phyloP scores from a whole-genome alignment of 2,329 filamentous ascomycete species.

The Balansia obtecta region DNA sequence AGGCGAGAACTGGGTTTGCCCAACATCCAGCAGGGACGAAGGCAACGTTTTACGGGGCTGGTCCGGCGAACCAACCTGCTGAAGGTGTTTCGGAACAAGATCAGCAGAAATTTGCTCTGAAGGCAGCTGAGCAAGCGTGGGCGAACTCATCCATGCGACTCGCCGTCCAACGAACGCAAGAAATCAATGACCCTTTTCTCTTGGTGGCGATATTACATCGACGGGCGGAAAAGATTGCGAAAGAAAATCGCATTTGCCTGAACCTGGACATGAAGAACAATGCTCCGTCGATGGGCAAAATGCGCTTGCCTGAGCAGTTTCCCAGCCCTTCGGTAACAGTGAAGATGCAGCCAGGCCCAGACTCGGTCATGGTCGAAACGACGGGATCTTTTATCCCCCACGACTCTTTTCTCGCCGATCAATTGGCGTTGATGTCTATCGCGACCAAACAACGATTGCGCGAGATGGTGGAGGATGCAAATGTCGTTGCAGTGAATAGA shows the following conservation, averaged over 20 bases:
- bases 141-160: slow-evolving; percentile 49
- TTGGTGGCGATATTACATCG: slow-evolving; percentile 47
- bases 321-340: slow-evolving; percentile 40
- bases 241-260: slow-evolving; percentile 43
- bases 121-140: slow-evolving; percentile 54
- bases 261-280: slow-evolving; percentile 42
- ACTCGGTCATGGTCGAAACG: slow-evolving; percentile 50
- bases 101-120: slow-evolving; percentile 53
- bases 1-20: slow-evolving; percentile 38
- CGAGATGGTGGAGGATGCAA: slow-evolving; percentile 65
- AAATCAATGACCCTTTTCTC: slow-evolving; percentile 63
- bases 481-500: slow-evolving; percentile 55
- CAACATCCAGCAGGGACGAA: slow-evolving; percentile 41
- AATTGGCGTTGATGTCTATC: slow-evolving; percentile 71
- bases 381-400: slow-evolving; percentile 60
- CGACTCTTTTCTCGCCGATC: slow-evolving; percentile 65
- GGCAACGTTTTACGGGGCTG: slow-evolving; percentile 50
- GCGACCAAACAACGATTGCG: slow-evolving; percentile 70
- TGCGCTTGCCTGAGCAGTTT: slow-evolving; percentile 37
- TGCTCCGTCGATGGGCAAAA: slow-evolving; percentile 30
- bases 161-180: slow-evolving; percentile 50
- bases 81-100: slow-evolving; percentile 30
- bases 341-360: slow-evolving; percentile 43
- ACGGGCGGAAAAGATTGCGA: slow-evolving; percentile 45
- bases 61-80: slow-evolving; percentile 51